Evolutionary conservation across 163 green algal species (phyloP).

Genomic region (Trebouxia gelatinosa): DNA sequence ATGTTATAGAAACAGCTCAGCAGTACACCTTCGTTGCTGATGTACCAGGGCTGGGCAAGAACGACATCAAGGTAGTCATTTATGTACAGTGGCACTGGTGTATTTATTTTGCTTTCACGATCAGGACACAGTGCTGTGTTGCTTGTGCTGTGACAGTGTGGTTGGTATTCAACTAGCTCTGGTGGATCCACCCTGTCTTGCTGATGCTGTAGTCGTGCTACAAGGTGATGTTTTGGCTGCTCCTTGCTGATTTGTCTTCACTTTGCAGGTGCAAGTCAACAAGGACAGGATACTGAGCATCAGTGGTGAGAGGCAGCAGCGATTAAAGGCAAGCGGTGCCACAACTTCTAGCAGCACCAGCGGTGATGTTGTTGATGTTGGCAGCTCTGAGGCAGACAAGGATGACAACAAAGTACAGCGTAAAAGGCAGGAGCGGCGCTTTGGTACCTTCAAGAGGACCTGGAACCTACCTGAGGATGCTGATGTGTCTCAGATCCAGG

Average conservation of each 20-base stretch:
- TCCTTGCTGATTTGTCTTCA: neutral
- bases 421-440: conserved; percentile 18
- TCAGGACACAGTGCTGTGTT: too few species aligned
- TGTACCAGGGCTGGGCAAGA: conserved; percentile 34
- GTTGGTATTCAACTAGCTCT: too few species aligned
- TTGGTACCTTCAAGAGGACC: conserved; percentile 31
- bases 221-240: neutral
- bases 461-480: conserved; percentile 26
- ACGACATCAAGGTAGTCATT: conserved; percentile 37
- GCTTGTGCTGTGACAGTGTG: too few species aligned
- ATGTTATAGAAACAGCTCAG: conserved; percentile 29
- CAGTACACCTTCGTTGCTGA: conserved; percentile 24
- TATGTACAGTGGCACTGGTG: too few species aligned
- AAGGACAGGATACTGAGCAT: conserved; percentile 32
- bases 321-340: neutral
- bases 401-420: conserved; percentile 6
- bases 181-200: too few species aligned
- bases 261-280: conserved; percentile 26
- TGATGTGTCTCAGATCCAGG: conserved; percentile 12
- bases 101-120: too few species aligned
- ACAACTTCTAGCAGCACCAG: neutral
- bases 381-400: neutral
- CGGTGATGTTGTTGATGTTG: neutral
- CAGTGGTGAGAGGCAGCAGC: conserved; percentile 21
- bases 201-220: too few species aligned